Evolutionary conservation across 1,284 basidiomycete genomes (phyloP).

Genomic region (Trichosporon sp.): DNA sequence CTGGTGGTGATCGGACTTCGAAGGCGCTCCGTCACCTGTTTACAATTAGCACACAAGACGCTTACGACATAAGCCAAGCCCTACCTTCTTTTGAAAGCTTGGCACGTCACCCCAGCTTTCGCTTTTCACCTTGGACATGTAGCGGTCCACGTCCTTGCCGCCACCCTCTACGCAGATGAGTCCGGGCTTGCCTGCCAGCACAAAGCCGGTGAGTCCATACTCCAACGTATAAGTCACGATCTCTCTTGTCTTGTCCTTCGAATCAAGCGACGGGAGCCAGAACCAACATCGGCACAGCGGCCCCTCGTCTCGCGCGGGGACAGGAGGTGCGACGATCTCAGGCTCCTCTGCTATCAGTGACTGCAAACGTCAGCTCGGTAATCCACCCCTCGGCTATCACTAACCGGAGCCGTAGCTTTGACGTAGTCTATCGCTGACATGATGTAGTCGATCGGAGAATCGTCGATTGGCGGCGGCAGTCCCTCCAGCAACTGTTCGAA

Average conservation of each 20-base stretch:
- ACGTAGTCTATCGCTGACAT: conserved; percentile 27
- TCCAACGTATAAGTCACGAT: conserved; percentile 44
- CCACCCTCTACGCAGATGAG: conserved; percentile 49
- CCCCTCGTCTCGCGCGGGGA: conserved; percentile 7
- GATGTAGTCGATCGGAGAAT: conserved; percentile 25
- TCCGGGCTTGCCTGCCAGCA: conserved; percentile 49
- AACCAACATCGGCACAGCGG: conserved; percentile 44
- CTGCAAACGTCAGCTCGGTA: neutral
- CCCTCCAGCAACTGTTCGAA: conserved; percentile 16
- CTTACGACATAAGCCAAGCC: conserved; percentile 6
- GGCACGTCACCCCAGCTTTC: conserved; percentile 51
- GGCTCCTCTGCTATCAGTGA: neutral
- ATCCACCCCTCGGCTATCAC: neutral
- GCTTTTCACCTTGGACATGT: conserved; percentile 49
- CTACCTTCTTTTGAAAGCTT: conserved; percentile 48
- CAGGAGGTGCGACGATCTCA: neutral
- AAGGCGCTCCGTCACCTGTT: conserved; percentile 48
- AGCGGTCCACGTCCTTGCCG: conserved; percentile 37
- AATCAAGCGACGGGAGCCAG: conserved; percentile 47
- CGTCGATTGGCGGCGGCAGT: neutral
- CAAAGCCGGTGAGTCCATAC: conserved; percentile 47
- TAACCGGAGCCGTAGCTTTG: neutral
- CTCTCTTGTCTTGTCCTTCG: conserved; percentile 47
- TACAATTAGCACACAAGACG: neutral
- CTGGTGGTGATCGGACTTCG: conserved; percentile 29